Evolutionary conservation across 208 protist genomes (phyloP).

Genomic region (Porcisia hertigi): DNA sequence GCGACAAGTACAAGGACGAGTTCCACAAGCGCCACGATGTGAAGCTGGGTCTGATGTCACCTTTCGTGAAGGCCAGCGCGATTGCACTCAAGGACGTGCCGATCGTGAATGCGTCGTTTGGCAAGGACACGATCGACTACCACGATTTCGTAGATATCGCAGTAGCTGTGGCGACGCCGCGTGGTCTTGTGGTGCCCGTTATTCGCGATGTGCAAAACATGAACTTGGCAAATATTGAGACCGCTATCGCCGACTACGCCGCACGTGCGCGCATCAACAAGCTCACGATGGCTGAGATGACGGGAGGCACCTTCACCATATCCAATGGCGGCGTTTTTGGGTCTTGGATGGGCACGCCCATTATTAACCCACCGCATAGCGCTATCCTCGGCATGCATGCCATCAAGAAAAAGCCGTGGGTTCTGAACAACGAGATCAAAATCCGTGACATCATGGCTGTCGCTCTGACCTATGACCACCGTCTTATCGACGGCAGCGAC

Average conservation of each 20-base stretch:
- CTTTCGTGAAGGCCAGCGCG: constrained; percentile 97
- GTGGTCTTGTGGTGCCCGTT: constrained; percentile 97
- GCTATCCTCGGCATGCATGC: constrained; percentile 99
- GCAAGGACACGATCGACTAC: constrained; percentile 97
- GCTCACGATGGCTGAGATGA: constrained; percentile 97
- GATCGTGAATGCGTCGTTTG: constrained; percentile 96
- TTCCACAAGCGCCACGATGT: constrained; percentile 98
- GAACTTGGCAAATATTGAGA: constrained; percentile 97
- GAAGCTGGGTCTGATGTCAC: constrained; percentile 99
- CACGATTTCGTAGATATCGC: constrained; percentile 98
- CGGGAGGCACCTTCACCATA: constrained; percentile 99
- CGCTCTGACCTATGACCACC: constrained; percentile 99
- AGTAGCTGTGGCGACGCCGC: constrained; percentile 97
- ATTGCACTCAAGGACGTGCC: constrained; percentile 96
- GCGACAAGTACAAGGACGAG: constrained; percentile 97
- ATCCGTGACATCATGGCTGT: constrained; percentile 98
- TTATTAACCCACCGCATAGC: constrained; percentile 99
- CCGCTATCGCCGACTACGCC: constrained; percentile 92
- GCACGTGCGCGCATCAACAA: constrained; percentile 90
- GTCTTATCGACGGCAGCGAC: constrained; percentile 98
- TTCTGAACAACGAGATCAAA: constrained; percentile 89
- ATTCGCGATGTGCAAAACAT: constrained; percentile 96
- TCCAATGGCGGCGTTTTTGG: constrained; percentile 99
- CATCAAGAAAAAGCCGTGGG: constrained; percentile 96
- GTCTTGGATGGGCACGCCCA: constrained; percentile 98